These are phyloP conservation scores for Neurospora intermedia DNA, from an alignment of 495 filamentous ascomycete species.

Conservation along the genomic window DNA sequence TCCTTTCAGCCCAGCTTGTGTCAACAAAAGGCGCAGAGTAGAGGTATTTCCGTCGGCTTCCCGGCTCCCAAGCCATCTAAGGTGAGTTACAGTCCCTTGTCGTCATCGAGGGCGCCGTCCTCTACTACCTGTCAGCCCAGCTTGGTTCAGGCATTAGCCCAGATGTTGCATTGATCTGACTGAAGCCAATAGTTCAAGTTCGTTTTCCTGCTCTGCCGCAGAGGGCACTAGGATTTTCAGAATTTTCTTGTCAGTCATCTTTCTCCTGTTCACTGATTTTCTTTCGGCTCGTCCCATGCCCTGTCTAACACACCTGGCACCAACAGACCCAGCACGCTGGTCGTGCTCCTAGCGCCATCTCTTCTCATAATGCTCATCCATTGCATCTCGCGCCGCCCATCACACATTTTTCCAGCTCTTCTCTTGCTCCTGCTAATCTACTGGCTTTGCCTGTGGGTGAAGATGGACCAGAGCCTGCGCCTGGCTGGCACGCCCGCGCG, in stretches of 20 bases:
- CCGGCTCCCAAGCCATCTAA: neutral
- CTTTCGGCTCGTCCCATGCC: neutral
- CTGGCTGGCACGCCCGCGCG: neutral
- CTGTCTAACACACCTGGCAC: neutral
- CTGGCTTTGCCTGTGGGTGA: neutral
- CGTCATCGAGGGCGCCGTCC: neutral
- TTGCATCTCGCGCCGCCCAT: neutral
- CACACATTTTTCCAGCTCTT: neutral
- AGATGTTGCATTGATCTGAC: neutral
- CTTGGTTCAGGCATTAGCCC: neutral
- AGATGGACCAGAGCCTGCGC: neutral
- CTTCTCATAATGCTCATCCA: neutral
- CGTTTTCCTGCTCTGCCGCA: neutral
- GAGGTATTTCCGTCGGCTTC: neutral
- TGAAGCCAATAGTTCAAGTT: neutral
- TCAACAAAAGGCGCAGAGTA: neutral
- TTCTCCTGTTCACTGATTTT: neutral
- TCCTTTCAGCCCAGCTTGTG: neutral
- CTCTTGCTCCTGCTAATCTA: neutral
- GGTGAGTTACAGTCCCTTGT: neutral
- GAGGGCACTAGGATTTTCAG: neutral
- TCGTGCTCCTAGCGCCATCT: neutral
- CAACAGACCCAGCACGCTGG: neutral
- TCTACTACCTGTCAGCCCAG: neutral
- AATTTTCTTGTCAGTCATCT: neutral